Evolutionary conservation across 345 rosid species (phyloP).

Genomic region (Limnanthes douglasii): DNA sequence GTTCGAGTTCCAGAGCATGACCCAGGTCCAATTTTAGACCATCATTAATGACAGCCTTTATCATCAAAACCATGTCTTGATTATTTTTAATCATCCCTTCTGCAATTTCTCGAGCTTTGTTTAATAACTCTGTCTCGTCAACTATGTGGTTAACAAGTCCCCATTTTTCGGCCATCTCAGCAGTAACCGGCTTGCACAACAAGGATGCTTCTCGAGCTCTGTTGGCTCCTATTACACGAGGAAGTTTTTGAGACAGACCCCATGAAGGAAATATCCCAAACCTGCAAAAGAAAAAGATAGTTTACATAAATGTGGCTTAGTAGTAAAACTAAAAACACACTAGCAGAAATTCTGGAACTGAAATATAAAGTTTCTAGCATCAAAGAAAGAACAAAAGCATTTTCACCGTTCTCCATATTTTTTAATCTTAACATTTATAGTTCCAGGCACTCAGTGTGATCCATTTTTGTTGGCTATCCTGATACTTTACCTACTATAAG

Average conservation of each 20-base stretch:
- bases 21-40: constrained; percentile 67
- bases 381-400: no score
- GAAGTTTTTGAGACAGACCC: constrained; percentile 92
- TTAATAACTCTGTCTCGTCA: constrained; percentile 41
- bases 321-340: no score
- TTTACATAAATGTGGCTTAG: no score
- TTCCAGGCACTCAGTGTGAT: no score
- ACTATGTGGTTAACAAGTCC: constrained; percentile 83
- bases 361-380: no score
- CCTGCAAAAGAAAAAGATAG: constrained; percentile 24
- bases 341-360: no score
- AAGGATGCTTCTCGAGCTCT: constrained; percentile 78
- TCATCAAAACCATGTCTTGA: constrained; percentile 58
- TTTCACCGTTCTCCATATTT: no score
- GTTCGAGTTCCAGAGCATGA: constrained; percentile 61
- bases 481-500: no score
- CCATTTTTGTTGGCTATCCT: no score
- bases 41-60: constrained; percentile 69
- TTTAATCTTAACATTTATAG: no score
- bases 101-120: constrained; percentile 56
- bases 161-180: constrained; percentile 72
- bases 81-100: constrained; percentile 53
- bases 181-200: constrained; percentile 44
- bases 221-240: constrained; percentile 63
- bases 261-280: constrained; percentile 94